Evolutionary conservation across 2,329 filamentous ascomycete species (phyloP), one percentile per base, ranked within the genome.

Genomic region (Xylaria sp.): DNA sequence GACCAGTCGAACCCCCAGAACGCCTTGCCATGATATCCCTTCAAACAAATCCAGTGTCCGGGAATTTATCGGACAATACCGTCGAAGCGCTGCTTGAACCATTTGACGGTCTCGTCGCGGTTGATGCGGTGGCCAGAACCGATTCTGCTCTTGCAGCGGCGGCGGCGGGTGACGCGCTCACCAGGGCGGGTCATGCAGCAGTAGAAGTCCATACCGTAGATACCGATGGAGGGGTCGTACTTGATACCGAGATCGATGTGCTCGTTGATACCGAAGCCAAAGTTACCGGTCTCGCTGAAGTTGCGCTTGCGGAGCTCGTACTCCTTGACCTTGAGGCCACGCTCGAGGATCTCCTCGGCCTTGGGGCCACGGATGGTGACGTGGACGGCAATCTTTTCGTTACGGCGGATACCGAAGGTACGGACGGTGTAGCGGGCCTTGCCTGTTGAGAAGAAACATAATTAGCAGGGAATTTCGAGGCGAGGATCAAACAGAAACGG

Each of bases 151-250:
- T 95, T 90, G 82, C 83, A 87, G 75, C 93, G 91, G 78, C 93
- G 89, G 76, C 94, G 92, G 84, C 92, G 93, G 78, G 91, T 89
- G 77, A 99, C 91, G 78, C 94, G 92, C 87, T 96, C 92, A 83
- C 94, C 94, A 74, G 93, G 94, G 76, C 94, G 92, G 84, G 92
- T 96, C 94, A 99, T 99, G 91, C 93, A 97, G 90, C 89, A 92
- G 90, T 97, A 99, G 84, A 99, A 99, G 84, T 99, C 94, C 94
- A 99, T 99, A 79, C 94, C 92, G 86, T 96, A 97, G 80, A 97
- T 97, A 88, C 92, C 92, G 73, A 97, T 97, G 68, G 86, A 89
- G 68, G 92, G 92, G 83, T 97, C 92, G 85, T 97, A 97, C 89
- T 99, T 99, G 91, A 99, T 99, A 76, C 94, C 94, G 75, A 99